A percentile compares a stretch with the other conserved stretches of the same genome.
Evolutionary conservation across 2,329 filamentous ascomycete species (phyloP).

Genomic region (Trichoderma simmonsii): DNA sequence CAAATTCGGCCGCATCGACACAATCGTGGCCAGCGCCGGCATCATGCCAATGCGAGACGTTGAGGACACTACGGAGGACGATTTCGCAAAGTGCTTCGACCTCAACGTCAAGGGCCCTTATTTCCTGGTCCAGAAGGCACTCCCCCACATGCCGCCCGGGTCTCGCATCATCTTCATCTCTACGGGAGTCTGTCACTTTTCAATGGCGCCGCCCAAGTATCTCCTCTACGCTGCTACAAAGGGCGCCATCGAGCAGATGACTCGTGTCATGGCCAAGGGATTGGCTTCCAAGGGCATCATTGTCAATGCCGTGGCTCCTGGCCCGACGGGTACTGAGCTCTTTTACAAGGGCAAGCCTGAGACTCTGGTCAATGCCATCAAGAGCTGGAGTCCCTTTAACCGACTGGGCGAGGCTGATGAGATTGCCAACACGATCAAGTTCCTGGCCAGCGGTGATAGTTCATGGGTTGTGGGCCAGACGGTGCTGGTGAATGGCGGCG

Average conservation of each 20-base stretch:
- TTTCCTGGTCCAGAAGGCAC: constrained; percentile 52
- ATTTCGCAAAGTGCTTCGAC: constrained; percentile 48
- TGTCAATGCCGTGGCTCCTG: constrained; percentile 41
- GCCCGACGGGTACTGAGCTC: constrained; percentile 53
- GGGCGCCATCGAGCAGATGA: constrained; percentile 59
- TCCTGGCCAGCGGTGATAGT: constrained; percentile 23
- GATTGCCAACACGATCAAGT: constrained; percentile 23
- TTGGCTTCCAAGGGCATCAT: constrained; percentile 49
- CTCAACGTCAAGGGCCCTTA: constrained; percentile 58
- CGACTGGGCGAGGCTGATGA: constrained; percentile 24
- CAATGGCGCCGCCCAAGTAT: constrained; percentile 42
- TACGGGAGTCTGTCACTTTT: constrained; percentile 37
- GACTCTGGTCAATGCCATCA: constrained; percentile 42
- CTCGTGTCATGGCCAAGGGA: constrained; percentile 53
- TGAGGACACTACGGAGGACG: constrained; percentile 45
- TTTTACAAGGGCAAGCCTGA: constrained; percentile 51
- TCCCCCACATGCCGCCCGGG: constrained; percentile 48
- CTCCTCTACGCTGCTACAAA: constrained; percentile 55
- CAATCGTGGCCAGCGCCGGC: constrained; percentile 56
- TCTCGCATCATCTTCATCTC: constrained; percentile 52
- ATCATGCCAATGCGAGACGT: constrained; percentile 49
- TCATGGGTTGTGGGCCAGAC: constrained; percentile 24
- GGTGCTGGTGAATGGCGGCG: constrained; percentile 23
- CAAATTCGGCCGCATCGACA: constrained; percentile 55
- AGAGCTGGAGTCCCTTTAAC: constrained; percentile 22